phyloP scores from a whole-genome alignment of 2,329 filamentous ascomycete species.

The Penicillium griseofulvum region DNA sequence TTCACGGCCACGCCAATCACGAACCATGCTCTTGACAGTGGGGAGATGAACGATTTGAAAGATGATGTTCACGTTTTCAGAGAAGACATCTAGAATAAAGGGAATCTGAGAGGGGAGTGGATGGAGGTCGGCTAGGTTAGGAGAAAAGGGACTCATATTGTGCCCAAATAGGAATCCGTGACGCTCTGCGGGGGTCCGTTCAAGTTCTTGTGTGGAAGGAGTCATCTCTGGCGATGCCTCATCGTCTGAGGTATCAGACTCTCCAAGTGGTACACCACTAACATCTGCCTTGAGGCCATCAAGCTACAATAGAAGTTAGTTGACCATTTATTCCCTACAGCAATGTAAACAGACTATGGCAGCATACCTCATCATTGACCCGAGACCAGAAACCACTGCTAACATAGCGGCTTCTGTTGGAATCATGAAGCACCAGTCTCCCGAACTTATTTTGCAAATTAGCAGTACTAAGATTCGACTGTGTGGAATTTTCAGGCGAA shows the following conservation, averaged over 20 bases:
- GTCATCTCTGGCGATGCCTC: conserved; percentile 31
- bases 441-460: conserved; percentile 47
- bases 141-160: conserved; percentile 28
- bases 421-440: conserved; percentile 49
- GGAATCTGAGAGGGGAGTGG: conserved; percentile 57
- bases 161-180: conserved; percentile 55
- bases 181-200: conserved; percentile 46
- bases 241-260: conserved; percentile 37
- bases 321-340: background rate
- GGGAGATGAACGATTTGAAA: conserved; percentile 33
- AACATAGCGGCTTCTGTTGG: conserved; percentile 48
- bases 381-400: conserved; percentile 57
- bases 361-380: conserved; percentile 54
- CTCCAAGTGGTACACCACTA: conserved; percentile 32
- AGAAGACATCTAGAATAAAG: conserved; percentile 52
- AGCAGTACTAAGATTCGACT: conserved; percentile 9
- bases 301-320: conserved; percentile 13
- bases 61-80: conserved; percentile 52
- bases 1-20: conserved; percentile 35
- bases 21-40: conserved; percentile 29
- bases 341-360: conserved; percentile 23
- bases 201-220: conserved; percentile 36
- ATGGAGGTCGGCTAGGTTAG: conserved; percentile 44
- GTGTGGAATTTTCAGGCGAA: conserved; percentile 29
- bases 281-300: conserved; percentile 16